These are phyloP conservation scores for Purshia tridentata DNA, from an alignment of 306 rosid species.

Conservation along the genomic window DNA sequence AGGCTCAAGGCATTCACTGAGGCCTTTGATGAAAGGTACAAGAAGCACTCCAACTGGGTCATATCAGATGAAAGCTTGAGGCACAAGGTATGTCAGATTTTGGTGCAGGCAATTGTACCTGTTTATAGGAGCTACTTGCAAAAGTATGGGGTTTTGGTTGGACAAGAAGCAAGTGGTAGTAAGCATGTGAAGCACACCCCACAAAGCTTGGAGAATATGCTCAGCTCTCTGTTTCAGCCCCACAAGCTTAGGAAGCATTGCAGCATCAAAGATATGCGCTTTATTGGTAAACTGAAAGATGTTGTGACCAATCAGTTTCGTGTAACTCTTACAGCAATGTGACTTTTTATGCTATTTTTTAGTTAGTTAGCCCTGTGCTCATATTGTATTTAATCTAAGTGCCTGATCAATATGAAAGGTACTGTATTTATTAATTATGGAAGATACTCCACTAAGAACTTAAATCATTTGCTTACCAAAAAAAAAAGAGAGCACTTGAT, in stretches of 20 bases:
- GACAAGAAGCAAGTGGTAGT: slow-evolving; percentile 48
- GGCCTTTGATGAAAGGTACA: slow-evolving; percentile 56
- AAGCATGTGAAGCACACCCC: slow-evolving; percentile 50
- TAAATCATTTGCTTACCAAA: no score
- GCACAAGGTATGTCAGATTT: slow-evolving; percentile 48
- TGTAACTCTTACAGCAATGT: slow-evolving; percentile 38
- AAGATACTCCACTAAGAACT: no score
- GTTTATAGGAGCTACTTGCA: slow-evolving; percentile 50
- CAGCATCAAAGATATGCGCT: slow-evolving; percentile 36
- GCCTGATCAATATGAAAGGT: background rate
- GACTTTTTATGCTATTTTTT: slow-evolving; percentile 5
- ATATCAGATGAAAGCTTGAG: slow-evolving; percentile 55
- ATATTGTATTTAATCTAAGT: background rate
- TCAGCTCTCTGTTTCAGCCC: slow-evolving; percentile 56
- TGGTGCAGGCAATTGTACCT: slow-evolving; percentile 70
- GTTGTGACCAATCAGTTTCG: slow-evolving; percentile 45
- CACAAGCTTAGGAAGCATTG: slow-evolving; percentile 27
- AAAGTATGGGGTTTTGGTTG: slow-evolving; percentile 43
- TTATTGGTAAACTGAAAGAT: slow-evolving; percentile 47
- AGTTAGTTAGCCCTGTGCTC: no score
- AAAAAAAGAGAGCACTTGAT: no score
- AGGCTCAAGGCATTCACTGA: slow-evolving; percentile 54
- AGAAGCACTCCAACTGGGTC: slow-evolving; percentile 68
- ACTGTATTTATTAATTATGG: background rate
- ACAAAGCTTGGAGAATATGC: slow-evolving; percentile 56